phyloP scores from a whole-genome alignment of 495 filamentous ascomycete genomes.

The Jackrogersella multiformis region DNA sequence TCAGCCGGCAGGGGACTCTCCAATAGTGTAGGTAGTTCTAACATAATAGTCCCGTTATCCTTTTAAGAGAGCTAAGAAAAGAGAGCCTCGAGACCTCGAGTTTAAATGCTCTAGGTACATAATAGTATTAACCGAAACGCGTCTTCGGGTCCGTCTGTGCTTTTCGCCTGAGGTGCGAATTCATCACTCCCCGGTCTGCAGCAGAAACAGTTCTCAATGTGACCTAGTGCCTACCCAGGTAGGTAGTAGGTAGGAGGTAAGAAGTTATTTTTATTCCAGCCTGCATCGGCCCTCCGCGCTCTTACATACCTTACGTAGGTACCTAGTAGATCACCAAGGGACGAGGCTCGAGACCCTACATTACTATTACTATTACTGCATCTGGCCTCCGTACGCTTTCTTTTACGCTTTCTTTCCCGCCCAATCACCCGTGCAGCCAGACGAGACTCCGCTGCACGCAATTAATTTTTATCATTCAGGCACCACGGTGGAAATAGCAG shows the following conservation, averaged over 20 bases:
- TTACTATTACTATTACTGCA: conserved; percentile 15
- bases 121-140: no score
- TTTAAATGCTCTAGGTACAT: neutral
- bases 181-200: neutral
- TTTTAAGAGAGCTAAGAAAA: conserved; percentile 11
- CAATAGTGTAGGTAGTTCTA: conserved; percentile 28
- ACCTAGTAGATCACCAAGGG: neutral
- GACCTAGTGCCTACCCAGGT: neutral
- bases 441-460: conserved; percentile 37
- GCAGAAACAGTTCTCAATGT: conserved; percentile 1
- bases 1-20: conserved; percentile 9
- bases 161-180: conserved; percentile 16
- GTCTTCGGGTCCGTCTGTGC: conserved; percentile 18
- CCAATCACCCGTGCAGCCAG: conserved; percentile 31
- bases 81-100: conserved; percentile 15
- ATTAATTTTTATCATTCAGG: conserved; percentile 34
- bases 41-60: no score
- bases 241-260: neutral
- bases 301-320: neutral
- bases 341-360: conserved; percentile 20
- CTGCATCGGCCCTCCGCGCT: conserved; percentile 4
- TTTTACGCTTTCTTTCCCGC: conserved; percentile 1
- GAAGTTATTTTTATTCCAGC: conserved; percentile 13
- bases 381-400: neutral
- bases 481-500: conserved; percentile 25